Base-by-base conservation (phyloP, 2,329 filamentous ascomycete genomes). In the Polychaeton citri region DNA sequence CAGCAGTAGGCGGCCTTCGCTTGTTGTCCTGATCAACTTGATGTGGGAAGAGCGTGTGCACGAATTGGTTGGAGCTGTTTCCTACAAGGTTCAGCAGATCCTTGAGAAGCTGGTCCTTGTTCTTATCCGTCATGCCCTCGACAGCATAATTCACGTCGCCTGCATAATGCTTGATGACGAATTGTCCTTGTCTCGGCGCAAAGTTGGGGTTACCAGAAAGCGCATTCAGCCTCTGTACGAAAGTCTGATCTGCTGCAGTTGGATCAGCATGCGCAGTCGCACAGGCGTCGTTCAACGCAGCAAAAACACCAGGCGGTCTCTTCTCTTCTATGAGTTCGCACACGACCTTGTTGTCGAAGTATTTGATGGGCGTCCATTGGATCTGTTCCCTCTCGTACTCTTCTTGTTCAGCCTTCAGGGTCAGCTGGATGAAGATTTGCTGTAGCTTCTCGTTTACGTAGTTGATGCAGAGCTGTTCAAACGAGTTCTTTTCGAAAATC, bases 371-470 rank as follows among this genome's bases (percentile, higher is more conserved):
- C 0, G 87, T 95, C 90, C 90, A 98, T 55, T 93, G 79, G 55
- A 98, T 98, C 66, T 96, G 79, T 60, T 98, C 90, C 33, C 83
- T 72, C 12, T 81, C 85, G 53, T 98, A 98, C 59, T 98, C 90
- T 49, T 98, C 90, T 63, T 98, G 90, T 59, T 98, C 90, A 0
- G 90, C 81, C 66, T 94, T 94, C 43, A 98, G 63, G 0, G 90
- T 98, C 49, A 98, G 68, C 60, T 98, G 90, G 48, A 98, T 98
- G 57, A 98, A 98, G 52, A 98, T 96, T 55, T 98, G 90, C 62
- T 98, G 90, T 39, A 98, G 68, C 62, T 98, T 98, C 64, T 98
- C 90, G 61, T 98, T 98, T 54, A 96, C 92, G 54, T 96, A 98
- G 66, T 98, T 98, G 71, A 98, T 98, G 63, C 90, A 98, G 6